A percentile compares a stretch with the other conserved stretches of the same genome.
Conservation (phyloP, 257 asterid species). For the Voacanga thouarsii region DNA sequence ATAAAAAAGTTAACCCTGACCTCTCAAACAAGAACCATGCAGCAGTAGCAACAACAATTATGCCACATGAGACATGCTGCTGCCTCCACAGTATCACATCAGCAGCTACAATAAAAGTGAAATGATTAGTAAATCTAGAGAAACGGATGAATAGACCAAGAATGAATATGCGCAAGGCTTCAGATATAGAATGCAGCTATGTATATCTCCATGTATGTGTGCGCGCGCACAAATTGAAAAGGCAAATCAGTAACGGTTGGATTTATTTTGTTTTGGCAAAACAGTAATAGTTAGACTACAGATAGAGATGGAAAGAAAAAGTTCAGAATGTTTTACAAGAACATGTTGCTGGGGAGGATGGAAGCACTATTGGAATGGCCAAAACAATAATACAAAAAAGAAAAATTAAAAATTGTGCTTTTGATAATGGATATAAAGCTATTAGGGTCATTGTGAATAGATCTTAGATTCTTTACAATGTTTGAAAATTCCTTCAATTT, state of each 20-base stretch:
- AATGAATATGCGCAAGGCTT: constrained; percentile 16
- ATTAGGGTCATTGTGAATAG: not conserved
- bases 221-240: too few species aligned
- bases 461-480: not conserved
- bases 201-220: not conserved
- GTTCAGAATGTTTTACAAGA: not conserved
- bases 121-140: constrained; percentile 27
- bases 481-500: not conserved
- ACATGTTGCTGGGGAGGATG: not conserved
- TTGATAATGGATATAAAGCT: not conserved
- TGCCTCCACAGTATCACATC: constrained; percentile 81
- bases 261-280: not conserved
- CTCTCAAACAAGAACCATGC: constrained; percentile 78
- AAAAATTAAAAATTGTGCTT: not conserved
- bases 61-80: constrained; percentile 63
- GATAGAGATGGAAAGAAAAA: not conserved
- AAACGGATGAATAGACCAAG: constrained; percentile 2
- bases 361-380: not conserved
- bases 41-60: constrained; percentile 63
- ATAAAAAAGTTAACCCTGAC: constrained; percentile 78
- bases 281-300: not conserved
- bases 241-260: not conserved
- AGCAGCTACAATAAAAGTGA: constrained; percentile 57
- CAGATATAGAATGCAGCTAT: not conserved
- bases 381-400: not conserved